Percentiles rank a stretch among this genome's conserved stretches.
Evolutionary conservation across 768 basidiomycete species (phyloP).

Genomic region (Artomyces pyxidatus): DNA sequence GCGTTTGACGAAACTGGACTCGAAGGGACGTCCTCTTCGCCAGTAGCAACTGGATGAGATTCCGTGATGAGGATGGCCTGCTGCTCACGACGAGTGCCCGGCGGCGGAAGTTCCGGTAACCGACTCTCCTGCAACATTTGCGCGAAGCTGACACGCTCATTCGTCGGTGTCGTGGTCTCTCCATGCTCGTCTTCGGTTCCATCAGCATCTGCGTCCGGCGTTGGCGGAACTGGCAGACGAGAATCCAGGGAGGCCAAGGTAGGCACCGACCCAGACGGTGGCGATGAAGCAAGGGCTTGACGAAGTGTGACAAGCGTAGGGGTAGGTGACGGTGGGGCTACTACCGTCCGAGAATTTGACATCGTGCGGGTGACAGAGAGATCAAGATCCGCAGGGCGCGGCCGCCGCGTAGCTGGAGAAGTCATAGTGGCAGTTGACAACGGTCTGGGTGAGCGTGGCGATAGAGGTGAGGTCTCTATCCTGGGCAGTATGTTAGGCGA

Average conservation of each 20-base stretch:
- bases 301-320: constrained; percentile 57
- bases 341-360: constrained; percentile 18
- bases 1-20: constrained; percentile 42
- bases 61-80: constrained; percentile 56
- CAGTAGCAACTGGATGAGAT: constrained; percentile 29
- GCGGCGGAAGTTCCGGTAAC: constrained; percentile 64
- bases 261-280: constrained; percentile 20
- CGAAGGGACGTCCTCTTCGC: constrained; percentile 35
- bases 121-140: constrained; percentile 76
- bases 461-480: background rate
- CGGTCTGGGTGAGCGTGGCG: constrained; percentile 6
- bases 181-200: constrained; percentile 13
- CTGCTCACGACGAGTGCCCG: constrained; percentile 56
- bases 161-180: constrained; percentile 19
- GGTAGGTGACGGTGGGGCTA: constrained; percentile 43
- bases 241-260: constrained; percentile 6
- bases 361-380: constrained; percentile 26
- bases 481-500: background rate
- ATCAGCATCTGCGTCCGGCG: constrained; percentile 28
- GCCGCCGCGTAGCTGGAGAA: constrained; percentile 25
- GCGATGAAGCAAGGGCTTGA: constrained; percentile 50
- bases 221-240: constrained; percentile 10
- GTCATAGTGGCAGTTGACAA: constrained; percentile 15
- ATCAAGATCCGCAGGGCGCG: constrained; percentile 64
- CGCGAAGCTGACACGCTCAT: constrained; percentile 62